These are phyloP conservation scores for Dipodascopsis uninucleata DNA, from an alignment of 805 yeast species.

Conservation along the genomic window DNA sequence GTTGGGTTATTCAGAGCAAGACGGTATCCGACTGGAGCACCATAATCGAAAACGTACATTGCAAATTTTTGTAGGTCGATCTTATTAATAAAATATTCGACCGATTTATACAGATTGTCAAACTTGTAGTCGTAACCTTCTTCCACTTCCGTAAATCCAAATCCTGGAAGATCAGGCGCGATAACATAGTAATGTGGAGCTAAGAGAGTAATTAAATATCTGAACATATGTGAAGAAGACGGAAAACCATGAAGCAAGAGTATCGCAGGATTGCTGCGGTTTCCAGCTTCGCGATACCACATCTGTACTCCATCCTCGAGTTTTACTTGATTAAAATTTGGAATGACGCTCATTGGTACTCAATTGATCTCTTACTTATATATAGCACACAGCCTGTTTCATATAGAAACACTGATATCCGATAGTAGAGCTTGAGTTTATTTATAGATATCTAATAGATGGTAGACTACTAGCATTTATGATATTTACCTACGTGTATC, in stretches of 20 bases:
- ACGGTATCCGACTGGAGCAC: conserved; percentile 44
- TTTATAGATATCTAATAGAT: too few species aligned
- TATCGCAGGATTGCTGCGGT: conserved; percentile 37
- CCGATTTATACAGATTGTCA: conserved; percentile 36
- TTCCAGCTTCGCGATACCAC: conserved; percentile 43
- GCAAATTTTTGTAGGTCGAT: conserved; percentile 35
- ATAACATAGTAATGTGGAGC: conserved; percentile 40
- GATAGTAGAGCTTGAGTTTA: too few species aligned
- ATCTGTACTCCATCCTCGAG: conserved; percentile 35
- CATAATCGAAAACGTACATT: conserved; percentile 45
- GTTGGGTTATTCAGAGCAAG: conserved; percentile 39
- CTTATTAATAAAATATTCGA: conserved; percentile 35
- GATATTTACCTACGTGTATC: too few species aligned
- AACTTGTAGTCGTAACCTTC: conserved; percentile 35
- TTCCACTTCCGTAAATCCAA: conserved; percentile 40
- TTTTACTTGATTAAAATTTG: too few species aligned
- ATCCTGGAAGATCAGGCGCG: conserved; percentile 49
- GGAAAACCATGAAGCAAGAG: conserved; percentile 47
- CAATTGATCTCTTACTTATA: too few species aligned
- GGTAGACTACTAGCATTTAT: too few species aligned
- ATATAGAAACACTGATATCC: too few species aligned
- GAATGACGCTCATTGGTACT: too few species aligned
- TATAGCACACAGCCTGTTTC: too few species aligned
- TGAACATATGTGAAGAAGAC: conserved; percentile 43
- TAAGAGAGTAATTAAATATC: conserved; percentile 40